Evolutionary conservation across 2,329 filamentous ascomycete species (phyloP).

Genomic region (Colletotrichum sidae): DNA sequence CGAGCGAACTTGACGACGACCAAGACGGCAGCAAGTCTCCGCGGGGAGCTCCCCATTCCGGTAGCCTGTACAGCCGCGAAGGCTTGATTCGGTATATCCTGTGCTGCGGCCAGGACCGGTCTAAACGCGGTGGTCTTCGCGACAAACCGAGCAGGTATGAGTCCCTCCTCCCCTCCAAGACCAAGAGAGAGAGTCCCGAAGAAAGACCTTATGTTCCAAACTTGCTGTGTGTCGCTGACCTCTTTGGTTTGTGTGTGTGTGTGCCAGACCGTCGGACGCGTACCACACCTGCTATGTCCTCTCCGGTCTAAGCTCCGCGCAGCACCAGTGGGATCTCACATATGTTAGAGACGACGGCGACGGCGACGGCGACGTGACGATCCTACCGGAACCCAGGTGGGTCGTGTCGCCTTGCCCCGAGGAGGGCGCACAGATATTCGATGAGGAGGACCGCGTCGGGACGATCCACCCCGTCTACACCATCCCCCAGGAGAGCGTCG

Average conservation of each 20-base stretch:
- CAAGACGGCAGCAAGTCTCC: constrained; percentile 42
- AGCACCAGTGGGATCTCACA: constrained; percentile 72
- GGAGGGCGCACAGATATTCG: constrained; percentile 72
- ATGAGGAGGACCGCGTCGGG: constrained; percentile 75
- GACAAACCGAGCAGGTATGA: constrained; percentile 90
- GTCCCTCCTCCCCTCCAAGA: too few species aligned
- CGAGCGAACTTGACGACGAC: constrained; percentile 44
- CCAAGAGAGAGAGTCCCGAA: too few species aligned
- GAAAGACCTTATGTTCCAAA: neutral
- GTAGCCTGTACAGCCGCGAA: constrained; percentile 81
- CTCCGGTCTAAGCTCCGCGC: constrained; percentile 83
- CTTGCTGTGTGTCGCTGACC: constrained; percentile 7
- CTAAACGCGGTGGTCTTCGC: constrained; percentile 80
- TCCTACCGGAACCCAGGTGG: constrained; percentile 56
- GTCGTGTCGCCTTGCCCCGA: constrained; percentile 60
- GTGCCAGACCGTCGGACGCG: constrained; percentile 77
- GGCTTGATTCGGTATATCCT: constrained; percentile 91
- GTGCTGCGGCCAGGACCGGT: constrained; percentile 83
- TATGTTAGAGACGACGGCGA: constrained; percentile 44
- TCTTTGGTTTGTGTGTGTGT: neutral
- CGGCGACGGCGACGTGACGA: constrained; percentile 37
- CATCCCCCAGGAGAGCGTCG: constrained; percentile 78
- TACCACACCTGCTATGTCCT: constrained; percentile 96
- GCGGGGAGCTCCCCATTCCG: constrained; percentile 39
- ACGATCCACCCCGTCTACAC: constrained; percentile 87